Conservation (phyloP, 1,284 basidiomycete species). For the Vanrija sp. region DNA sequence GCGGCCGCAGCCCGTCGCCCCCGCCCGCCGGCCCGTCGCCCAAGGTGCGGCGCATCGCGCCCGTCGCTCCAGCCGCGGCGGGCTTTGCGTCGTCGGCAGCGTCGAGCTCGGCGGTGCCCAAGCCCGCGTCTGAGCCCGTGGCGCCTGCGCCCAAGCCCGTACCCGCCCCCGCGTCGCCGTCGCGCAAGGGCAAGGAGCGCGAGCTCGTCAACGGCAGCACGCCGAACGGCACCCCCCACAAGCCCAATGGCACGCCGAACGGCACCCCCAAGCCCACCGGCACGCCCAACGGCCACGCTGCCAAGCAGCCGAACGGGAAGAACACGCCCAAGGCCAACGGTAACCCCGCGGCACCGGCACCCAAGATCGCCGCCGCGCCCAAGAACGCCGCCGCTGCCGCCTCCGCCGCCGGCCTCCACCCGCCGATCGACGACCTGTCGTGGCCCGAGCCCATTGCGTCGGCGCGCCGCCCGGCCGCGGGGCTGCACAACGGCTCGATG, state of each 20-base stretch:
- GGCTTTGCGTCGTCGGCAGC: background rate
- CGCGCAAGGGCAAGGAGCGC: constrained; percentile 16
- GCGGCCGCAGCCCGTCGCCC: constrained; percentile 6
- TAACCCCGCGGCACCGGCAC: background rate
- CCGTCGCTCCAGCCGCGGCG: background rate
- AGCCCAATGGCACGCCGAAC: background rate
- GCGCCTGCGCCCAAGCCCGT: background rate
- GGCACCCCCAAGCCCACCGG: background rate
- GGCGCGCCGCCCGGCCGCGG: constrained; percentile 44
- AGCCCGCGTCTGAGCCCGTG: background rate
- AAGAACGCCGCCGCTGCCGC: constrained; percentile 5
- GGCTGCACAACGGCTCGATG: constrained; percentile 88
- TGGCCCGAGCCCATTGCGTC: constrained; percentile 30
- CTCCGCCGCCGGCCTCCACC: constrained; percentile 17
- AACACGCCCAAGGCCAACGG: no score
- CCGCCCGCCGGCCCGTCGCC: background rate
- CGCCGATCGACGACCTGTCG: constrained; percentile 13
- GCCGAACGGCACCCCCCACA: constrained; percentile 4
- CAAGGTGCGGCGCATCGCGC: background rate
- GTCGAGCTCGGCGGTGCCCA: background rate
- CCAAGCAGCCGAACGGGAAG: no score
- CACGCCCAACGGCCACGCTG: background rate
- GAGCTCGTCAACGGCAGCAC: background rate
- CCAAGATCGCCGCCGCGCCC: constrained; percentile 4
- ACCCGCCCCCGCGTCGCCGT: background rate